Conservation (phyloP, 2,329 filamentous ascomycete species). For the Fusarium mangiferae region DNA sequence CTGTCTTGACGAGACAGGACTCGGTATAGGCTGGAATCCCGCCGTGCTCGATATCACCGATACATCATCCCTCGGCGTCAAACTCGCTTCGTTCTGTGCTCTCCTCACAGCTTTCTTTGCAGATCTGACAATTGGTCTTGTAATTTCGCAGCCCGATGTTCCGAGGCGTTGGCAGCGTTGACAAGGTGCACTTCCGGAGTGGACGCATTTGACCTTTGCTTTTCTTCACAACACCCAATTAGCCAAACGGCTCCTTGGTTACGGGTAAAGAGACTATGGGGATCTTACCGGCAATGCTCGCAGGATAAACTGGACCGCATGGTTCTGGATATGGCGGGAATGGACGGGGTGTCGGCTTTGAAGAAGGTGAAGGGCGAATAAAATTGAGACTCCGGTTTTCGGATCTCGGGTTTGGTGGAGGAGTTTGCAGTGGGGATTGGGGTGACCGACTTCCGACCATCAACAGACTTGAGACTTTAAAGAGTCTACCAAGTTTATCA, state of each 20-base stretch:
- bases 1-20: not conserved
- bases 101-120: slow-evolving; percentile 16
- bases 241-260: fast-evolving
- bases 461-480: too few relatives aligned
- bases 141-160: slow-evolving; percentile 43
- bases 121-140: slow-evolving; percentile 7
- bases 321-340: not conserved
- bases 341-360: slow-evolving; percentile 20
- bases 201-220: slow-evolving; percentile 51
- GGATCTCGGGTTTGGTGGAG: slow-evolving; percentile 6
- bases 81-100: not conserved
- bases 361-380: not conserved
- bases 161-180: slow-evolving; percentile 45
- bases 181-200: slow-evolving; percentile 47
- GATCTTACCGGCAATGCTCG: slow-evolving; percentile 47
- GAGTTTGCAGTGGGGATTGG: not conserved
- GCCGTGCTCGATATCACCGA: not conserved
- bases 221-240: slow-evolving; percentile 27
- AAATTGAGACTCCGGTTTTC: slow-evolving; percentile 2
- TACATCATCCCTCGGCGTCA: not conserved
- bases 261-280: fast-evolving
- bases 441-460: not conserved
- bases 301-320: slow-evolving; percentile 51
- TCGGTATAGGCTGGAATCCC: not conserved
- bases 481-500: too few relatives aligned